Base-by-base conservation (phyloP, 2,329 filamentous ascomycete genomes). In the Fusarium neocosmosporiellum region DNA sequence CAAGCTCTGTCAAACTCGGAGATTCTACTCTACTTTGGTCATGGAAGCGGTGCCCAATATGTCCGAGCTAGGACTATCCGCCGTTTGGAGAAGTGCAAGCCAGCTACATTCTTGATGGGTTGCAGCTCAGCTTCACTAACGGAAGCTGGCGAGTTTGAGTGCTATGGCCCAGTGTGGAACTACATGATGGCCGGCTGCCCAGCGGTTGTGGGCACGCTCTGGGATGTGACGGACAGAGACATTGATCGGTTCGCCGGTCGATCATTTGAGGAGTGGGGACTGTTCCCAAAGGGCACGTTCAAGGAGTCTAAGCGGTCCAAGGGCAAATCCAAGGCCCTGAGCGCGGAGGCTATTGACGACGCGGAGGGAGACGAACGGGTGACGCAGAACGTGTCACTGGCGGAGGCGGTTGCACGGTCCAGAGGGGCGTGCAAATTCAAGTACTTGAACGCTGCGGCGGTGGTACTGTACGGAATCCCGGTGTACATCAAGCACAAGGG, bases 141-240 rank as follows among this genome's bases (percentile, higher is more conserved):
- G 1, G 93, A 96, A 76, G 91, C 91, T 13, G 96, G 96, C 58
- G 92, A 94, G 71, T 98, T 97, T 78, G 95, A 98, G 81, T 92
- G 93, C n/a, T 92, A 93, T 75, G 96, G 96, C 1, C 94, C 96
- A 64, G 93, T 96, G 27, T 91, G 95, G 84, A 95, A 95, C 77
- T 98, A 98, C 83, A 91, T 99, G 83, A 91, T 96, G 75, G 95
- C 95, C 0, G 96, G 94, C 1, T 91, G 89, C 75, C 95, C 94
- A 5, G 95, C 96, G 0, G 90, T 98, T 11, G 91, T 98, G 3
- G 96, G 95, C 53, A 98, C 95, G 18, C 86, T 99, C 39, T 99
- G 96, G 96, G 96, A 99, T 81, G 96, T 99, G 58, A 99, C 96
- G 11, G 96, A 99, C 81, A 94, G 94, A 78, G 96, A 99, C 81